These are phyloP conservation scores for Tricladium varicosporioides DNA, from an alignment of 2,329 filamentous ascomycete genomes.

Conservation along the genomic window DNA sequence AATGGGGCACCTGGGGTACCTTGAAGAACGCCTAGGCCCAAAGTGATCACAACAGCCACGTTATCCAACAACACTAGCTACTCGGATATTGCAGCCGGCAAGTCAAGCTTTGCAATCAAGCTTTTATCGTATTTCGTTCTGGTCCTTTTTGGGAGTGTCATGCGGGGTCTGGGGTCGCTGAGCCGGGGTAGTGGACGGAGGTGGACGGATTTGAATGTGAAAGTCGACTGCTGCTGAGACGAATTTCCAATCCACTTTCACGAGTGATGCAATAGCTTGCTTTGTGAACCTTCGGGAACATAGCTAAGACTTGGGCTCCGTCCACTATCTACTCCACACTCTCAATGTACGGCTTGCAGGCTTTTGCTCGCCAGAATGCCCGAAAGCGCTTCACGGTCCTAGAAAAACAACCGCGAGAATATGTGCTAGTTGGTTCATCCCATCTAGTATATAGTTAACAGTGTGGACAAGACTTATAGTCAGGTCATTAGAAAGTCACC, in stretches of 20 bases:
- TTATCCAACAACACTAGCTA: too few relatives aligned
- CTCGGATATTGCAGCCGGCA: neutral
- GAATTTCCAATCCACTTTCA: too few relatives aligned
- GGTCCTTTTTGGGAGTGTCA: neutral
- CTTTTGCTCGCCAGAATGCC: neutral
- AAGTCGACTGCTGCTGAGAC: too few relatives aligned
- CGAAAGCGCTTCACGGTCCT: neutral
- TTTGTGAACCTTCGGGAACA: too few relatives aligned
- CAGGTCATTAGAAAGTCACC: neutral
- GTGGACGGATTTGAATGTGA: neutral
- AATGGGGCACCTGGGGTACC: too few relatives aligned
- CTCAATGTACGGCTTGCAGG: neutral
- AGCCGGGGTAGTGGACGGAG: conserved; percentile 3
- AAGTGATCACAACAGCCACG: too few relatives aligned
- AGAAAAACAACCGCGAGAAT: neutral
- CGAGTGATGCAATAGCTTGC: too few relatives aligned
- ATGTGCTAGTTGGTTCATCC: neutral
- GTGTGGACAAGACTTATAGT: neutral
- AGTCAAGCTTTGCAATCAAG: neutral
- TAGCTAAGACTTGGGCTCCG: too few relatives aligned
- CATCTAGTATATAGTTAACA: neutral
- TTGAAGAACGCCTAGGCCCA: too few relatives aligned
- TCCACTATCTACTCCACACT: neutral
- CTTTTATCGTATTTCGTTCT: neutral
- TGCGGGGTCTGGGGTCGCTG: neutral